Conservation (phyloP, 768 basidiomycete species). For the Cyathus striatus region DNA sequence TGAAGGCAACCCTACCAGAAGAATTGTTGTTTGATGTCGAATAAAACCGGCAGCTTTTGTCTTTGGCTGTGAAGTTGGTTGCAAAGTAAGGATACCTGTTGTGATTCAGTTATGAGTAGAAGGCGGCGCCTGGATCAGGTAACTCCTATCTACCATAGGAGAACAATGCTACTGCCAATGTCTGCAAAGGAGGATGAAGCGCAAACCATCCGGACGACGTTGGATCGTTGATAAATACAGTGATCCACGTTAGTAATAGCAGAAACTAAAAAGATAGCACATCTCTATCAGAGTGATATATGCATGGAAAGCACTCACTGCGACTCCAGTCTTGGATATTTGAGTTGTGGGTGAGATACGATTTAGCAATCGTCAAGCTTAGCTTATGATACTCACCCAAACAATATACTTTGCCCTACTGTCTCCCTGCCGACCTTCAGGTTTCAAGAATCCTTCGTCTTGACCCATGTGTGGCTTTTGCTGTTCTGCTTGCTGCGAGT, state of each 20-base stretch:
- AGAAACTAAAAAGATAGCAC: conserved; percentile 26
- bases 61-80: conserved; percentile 62
- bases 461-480: conserved; percentile 12
- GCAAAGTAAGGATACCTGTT: conserved; percentile 69
- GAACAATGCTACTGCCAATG: conserved; percentile 47
- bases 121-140: too few species aligned
- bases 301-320: background rate
- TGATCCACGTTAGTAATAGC: conserved; percentile 36
- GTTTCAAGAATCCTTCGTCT: conserved; percentile 25
- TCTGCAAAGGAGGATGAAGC: conserved; percentile 62
- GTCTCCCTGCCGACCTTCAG: conserved; percentile 34
- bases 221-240: conserved; percentile 42
- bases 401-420: conserved; percentile 22
- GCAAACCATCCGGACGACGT: conserved; percentile 52
- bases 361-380: too few species aligned
- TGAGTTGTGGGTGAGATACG: too few species aligned
- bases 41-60: conserved; percentile 63
- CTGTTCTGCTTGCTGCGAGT: conserved; percentile 8
- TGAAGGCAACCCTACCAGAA: conserved; percentile 49
- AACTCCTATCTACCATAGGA: conserved; percentile 60
- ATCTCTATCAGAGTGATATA: background rate
- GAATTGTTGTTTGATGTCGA: conserved; percentile 64
- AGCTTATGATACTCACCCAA: conserved; percentile 32
- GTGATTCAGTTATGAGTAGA: too few species aligned
- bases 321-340: background rate